These are phyloP conservation scores for Metschnikowia arizonensis DNA, from an alignment of 805 yeast genomes.

Conservation along the genomic window DNA sequence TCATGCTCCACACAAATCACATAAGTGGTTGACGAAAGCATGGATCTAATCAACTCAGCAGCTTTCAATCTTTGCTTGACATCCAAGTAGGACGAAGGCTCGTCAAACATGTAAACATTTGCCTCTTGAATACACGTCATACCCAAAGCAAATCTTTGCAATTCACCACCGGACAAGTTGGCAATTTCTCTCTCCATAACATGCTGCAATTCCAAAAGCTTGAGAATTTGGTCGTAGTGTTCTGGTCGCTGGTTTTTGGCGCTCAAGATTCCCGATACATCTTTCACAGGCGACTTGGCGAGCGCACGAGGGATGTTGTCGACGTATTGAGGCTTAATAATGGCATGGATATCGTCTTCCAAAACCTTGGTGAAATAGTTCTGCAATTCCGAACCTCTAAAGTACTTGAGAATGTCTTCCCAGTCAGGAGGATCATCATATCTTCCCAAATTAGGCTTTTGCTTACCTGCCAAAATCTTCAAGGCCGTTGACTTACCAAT, in stretches of 20 bases:
- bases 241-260: conserved; percentile 72
- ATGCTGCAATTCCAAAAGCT: conserved; percentile 67
- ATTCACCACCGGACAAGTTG: conserved; percentile 95
- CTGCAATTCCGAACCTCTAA: conserved; percentile 96
- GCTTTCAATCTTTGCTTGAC: conserved; percentile 98
- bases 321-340: conserved; percentile 97
- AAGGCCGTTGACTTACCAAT: conserved; percentile 97
- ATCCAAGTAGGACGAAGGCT: conserved; percentile 97
- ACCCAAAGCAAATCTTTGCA: conserved; percentile 97
- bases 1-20: conserved; percentile 99
- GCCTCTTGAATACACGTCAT: conserved; percentile 95
- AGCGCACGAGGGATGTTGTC: conserved; percentile 97
- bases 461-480: conserved; percentile 94
- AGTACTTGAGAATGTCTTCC: conserved; percentile 86
- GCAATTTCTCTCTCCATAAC: conserved; percentile 84
- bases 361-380: conserved; percentile 90
- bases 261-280: conserved; percentile 80
- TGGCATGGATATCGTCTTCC: conserved; percentile 93
- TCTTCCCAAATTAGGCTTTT: conserved; percentile 92
- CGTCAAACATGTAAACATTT: conserved; percentile 98
- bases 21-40: conserved; percentile 70
- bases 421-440: conserved; percentile 97
- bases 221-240: conserved; percentile 59
- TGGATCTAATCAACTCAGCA: conserved; percentile 86
- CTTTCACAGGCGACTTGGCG: conserved; percentile 75